Percentiles rank a stretch among this genome's conserved stretches.
phyloP scores from a whole-genome alignment of 2,329 filamentous ascomycete genomes.

The Lasiodiplodia hormozganensis region DNA sequence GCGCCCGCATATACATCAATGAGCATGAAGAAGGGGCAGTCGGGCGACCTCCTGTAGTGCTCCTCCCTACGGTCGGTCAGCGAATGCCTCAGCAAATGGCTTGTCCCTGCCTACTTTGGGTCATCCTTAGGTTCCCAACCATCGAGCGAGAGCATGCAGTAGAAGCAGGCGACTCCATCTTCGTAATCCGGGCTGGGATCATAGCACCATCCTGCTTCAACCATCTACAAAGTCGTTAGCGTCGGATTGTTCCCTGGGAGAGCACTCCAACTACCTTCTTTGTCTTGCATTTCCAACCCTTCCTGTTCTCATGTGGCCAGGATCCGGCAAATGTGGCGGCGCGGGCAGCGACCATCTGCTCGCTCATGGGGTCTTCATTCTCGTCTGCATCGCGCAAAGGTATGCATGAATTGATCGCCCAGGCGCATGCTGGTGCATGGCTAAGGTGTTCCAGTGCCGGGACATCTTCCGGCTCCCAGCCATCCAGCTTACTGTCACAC shows the following conservation, averaged over 20 bases:
- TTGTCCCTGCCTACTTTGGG: constrained; percentile 68
- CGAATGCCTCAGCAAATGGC: neutral
- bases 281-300: constrained; percentile 86
- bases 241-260: too few species aligned
- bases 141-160: constrained; percentile 88
- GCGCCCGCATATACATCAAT: constrained; percentile 59
- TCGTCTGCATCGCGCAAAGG: constrained; percentile 67
- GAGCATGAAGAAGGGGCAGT: constrained; percentile 83
- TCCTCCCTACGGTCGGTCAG: constrained; percentile 68
- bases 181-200: constrained; percentile 83
- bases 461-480: constrained; percentile 88
- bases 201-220: constrained; percentile 92
- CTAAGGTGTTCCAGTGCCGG: constrained; percentile 85
- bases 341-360: constrained; percentile 76
- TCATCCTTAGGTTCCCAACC: constrained; percentile 95
- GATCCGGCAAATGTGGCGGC: constrained; percentile 80
- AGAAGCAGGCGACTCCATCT: constrained; percentile 89
- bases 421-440: constrained; percentile 82
- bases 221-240: constrained; percentile 64
- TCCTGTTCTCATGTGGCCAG: constrained; percentile 91
- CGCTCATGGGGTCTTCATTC: constrained; percentile 74
- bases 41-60: constrained; percentile 77
- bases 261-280: constrained; percentile 70
- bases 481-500: constrained; percentile 83
- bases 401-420: constrained; percentile 71